Evolutionary conservation across 345 rosid species (phyloP).

Genomic region (Salix exigua): DNA sequence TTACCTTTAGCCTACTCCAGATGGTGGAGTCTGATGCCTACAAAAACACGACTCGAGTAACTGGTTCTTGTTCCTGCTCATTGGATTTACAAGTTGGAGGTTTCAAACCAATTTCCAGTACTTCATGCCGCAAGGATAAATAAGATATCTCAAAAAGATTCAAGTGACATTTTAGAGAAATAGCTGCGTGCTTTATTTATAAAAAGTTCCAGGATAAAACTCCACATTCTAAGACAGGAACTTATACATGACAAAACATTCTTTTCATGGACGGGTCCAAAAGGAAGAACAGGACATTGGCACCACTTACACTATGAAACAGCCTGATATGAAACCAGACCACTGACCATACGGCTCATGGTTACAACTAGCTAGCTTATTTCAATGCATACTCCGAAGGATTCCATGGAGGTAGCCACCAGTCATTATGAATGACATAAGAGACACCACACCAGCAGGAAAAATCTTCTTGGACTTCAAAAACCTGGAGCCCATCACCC

Average conservation of each 20-base stretch:
- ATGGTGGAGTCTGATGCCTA: neutral
- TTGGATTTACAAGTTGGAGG: neutral
- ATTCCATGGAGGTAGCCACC: constrained; percentile 83
- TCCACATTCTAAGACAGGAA: neutral
- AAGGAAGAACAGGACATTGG: neutral
- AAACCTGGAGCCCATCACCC: constrained; percentile 84
- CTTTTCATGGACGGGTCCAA: too few species aligned
- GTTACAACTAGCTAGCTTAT: neutral
- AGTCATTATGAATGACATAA: constrained; percentile 71
- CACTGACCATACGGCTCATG: neutral
- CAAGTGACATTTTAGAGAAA: neutral
- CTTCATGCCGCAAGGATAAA: too few species aligned
- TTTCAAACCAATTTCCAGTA: neutral
- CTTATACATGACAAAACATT: constrained; percentile 3
- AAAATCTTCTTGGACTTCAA: constrained; percentile 65
- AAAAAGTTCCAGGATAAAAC: neutral
- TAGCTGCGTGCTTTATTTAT: neutral
- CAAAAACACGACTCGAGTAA: neutral
- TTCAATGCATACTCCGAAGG: constrained; percentile 53
- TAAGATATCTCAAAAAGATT: too few species aligned
- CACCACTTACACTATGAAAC: neutral
- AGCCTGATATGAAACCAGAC: neutral
- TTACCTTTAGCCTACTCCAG: neutral
- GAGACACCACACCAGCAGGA: constrained; percentile 86
- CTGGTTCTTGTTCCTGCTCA: neutral